Percentiles rank a stretch among this genome's conserved stretches.
phyloP scores from a whole-genome alignment of 1,139 yeast genomes.

The Yamadazyma jaroonii region DNA sequence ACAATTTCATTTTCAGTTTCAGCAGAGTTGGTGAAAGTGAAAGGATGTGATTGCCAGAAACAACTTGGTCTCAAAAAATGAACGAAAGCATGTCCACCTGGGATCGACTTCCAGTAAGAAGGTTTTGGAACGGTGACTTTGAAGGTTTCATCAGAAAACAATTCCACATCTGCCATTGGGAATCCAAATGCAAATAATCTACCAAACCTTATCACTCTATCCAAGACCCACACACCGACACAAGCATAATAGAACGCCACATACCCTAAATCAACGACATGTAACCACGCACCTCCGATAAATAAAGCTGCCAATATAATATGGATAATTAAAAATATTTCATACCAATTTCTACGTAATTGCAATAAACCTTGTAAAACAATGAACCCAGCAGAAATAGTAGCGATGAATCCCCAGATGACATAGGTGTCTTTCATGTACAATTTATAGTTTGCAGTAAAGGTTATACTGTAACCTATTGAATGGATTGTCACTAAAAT shows the following conservation, averaged over 20 bases:
- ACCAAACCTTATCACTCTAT: slow-evolving; percentile 49
- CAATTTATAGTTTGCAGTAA: slow-evolving; percentile 27
- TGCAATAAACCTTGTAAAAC: slow-evolving; percentile 47
- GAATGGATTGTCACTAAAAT: slow-evolving; percentile 39
- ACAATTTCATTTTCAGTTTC: slow-evolving; percentile 29
- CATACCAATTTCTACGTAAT: slow-evolving; percentile 60
- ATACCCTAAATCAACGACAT: slow-evolving; percentile 48
- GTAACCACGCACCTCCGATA: slow-evolving; percentile 58
- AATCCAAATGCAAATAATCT: slow-evolving; percentile 51
- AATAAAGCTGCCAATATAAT: slow-evolving; percentile 54
- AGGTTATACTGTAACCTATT: slow-evolving; percentile 5
- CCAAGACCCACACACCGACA: slow-evolving; percentile 64
- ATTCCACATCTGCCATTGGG: slow-evolving; percentile 47
- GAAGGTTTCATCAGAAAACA: slow-evolving; percentile 45
- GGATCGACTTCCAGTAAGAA: slow-evolving; percentile 33
- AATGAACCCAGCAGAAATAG: slow-evolving; percentile 34
- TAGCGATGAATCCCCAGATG: slow-evolving; percentile 51
- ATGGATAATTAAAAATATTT: slow-evolving; percentile 60
- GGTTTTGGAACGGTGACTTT: slow-evolving; percentile 41
- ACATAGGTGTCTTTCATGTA: slow-evolving; percentile 24
- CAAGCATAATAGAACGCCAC: slow-evolving; percentile 50
- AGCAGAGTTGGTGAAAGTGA: slow-evolving; percentile 40
- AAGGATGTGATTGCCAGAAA: slow-evolving; percentile 76
- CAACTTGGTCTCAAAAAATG: slow-evolving; percentile 51
- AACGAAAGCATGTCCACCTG: slow-evolving; percentile 62